Evolutionary conservation across 768 basidiomycete species (phyloP), one percentile per base, ranked within the genome.

Genomic region (Cubamyces sp.): DNA sequence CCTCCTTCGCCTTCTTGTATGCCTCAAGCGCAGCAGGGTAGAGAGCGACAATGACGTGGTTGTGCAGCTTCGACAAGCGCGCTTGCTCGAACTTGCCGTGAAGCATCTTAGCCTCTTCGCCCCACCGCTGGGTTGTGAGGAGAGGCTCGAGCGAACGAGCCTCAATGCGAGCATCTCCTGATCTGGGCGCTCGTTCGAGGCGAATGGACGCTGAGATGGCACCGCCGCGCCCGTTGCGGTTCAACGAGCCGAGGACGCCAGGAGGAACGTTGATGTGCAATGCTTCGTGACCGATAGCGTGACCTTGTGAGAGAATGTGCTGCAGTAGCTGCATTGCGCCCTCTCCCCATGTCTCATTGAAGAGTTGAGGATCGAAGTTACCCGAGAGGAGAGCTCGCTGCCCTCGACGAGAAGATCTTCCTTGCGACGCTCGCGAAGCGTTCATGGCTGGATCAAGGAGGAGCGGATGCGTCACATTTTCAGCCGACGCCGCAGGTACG

Each of bases 51-150:
- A 84, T 74, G 49, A 94, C 77, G 69, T 95, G 92, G 67, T 89
- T 88, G 26, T 80, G 77, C 15, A 97, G 70, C 67, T 85, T 91
- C 23, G 74, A 79, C 19, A 86, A 79, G 19, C 93, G 83, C 60
- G 91, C 87, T 12, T 81, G 74, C 9, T 87, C 84, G 61, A 90
- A 89, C 65, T 87, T 86, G 16, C 91, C 88, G 60, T 94, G 87
- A 23, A 92, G 76, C 34, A 92, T 87, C 70, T 90, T 92, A 62
- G 85, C 86, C 73, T 96, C 95, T 71, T 96, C 94, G 1, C 84
- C 78, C 96, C 96, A 98, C 60, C 96, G 84, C 68, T 93, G 91
- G 30, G 88, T 71, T 1, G 95, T 96, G 11, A 91, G 79, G 57
- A 92, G 76, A 1, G 94, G 93, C 34, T 91, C 87, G 51, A 94